Conservation (phyloP, 2,329 filamentous ascomycete genomes). For the Fusarium phyllophilum region DNA sequence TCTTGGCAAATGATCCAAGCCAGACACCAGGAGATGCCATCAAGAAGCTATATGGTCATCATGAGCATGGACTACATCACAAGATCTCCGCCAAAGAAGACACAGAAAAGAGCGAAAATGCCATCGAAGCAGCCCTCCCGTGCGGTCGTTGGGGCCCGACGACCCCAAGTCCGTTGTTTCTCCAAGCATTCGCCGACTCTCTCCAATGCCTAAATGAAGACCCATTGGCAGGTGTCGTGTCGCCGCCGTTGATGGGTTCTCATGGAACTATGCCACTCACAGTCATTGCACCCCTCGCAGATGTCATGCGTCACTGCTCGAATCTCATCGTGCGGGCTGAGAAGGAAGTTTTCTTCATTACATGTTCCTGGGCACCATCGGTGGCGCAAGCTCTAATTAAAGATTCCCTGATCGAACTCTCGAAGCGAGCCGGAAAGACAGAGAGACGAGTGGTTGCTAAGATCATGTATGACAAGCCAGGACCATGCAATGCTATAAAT, state of each 20-base stretch:
- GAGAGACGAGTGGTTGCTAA: conserved; percentile 72
- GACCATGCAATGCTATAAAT: conserved; percentile 70
- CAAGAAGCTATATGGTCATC: conserved; percentile 62
- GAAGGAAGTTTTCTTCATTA: conserved; percentile 77
- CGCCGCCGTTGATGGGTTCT: conserved; percentile 62
- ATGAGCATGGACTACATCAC: conserved; percentile 21
- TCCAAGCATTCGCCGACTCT: conserved; percentile 74
- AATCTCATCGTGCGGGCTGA: conserved; percentile 80
- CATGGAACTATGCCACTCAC: conserved; percentile 74
- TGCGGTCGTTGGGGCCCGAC: conserved; percentile 76
- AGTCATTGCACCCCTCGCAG: conserved; percentile 65
- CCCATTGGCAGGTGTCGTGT: conserved; percentile 61
- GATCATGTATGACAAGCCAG: conserved; percentile 79
- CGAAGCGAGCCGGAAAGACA: conserved; percentile 68
- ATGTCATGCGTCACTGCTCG: conserved; percentile 78
- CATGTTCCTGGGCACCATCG: conserved; percentile 80
- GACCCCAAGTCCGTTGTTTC: conserved; percentile 73
- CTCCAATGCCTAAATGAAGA: conserved; percentile 65
- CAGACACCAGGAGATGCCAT: conserved; percentile 64
- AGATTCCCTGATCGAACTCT: conserved; percentile 75
- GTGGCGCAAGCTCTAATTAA: conserved; percentile 74
- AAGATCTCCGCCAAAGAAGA: conserved; percentile 3
- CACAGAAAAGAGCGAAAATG: conserved; percentile 50
- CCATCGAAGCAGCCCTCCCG: conserved; percentile 62
- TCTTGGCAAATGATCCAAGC: conserved; percentile 63